Base-by-base conservation (phyloP, 768 basidiomycete species). In the Mycena filopes region DNA sequence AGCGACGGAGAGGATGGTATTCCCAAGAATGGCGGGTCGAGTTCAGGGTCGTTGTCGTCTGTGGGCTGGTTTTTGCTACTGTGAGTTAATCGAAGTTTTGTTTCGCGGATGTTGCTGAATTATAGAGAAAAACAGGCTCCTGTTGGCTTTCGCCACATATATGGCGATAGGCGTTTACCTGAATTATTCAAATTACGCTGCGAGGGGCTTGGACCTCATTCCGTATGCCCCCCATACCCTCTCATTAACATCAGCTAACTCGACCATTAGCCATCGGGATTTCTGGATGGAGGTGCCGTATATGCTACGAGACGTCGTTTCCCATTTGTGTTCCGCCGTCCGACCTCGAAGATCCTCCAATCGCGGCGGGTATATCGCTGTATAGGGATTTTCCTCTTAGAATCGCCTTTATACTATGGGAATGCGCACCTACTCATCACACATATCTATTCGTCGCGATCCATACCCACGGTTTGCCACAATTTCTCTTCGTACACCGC, bases 211-310 rank as follows among this genome's bases (percentile, higher is more conserved):
- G 75, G 94, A 96, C 76, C 83, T 95, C 57, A 88, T 95, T 75
- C 94, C 93, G 92, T 94, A 75, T 75, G 93, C 53, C 31, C 21
- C 23, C 40, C 29, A 41, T 12, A 28, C 23, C 38, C 40, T 42
- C 40, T 10, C n/a, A 12, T 53, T n/a, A 31, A 59, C 51, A 21
- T 16, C 45, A 55, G n/a, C 33, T 50, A 13, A 63, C 56, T 15
- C 57, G 58, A 56, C 43, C 45, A 43, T 50, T 65, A 95, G 93
- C 63, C 93, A 95, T 77, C 91, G 93, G 51, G 92, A 94, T 73
- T 95, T 95, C 77, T 95, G 93, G 93, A 81, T 88, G 75, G 94
- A 95, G 77, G 92, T 95, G 3, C 94, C 94, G 5, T 94, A 93
- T 69, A 91, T 95, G 87, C 75, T 94, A 47, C 83, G 84, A 45